A percentile compares a stretch with the other conserved stretches of the same genome.
Conservation (phyloP, 1,284 basidiomycete species). For the Psilocybe mexicana region DNA sequence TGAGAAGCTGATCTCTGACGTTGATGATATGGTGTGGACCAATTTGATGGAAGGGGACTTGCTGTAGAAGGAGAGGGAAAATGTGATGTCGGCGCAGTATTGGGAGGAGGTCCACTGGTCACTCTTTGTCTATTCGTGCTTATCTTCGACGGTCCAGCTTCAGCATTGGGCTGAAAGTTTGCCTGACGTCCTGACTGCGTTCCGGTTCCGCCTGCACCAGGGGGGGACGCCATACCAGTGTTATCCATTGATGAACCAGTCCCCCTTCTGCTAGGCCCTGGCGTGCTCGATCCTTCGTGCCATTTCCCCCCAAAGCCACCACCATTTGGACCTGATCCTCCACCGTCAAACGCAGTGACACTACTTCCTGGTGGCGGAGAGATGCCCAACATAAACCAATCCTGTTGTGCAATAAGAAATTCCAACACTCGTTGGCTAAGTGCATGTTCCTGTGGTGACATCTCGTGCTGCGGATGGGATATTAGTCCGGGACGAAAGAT, state of each 20-base stretch:
- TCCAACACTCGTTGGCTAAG: slow-evolving; percentile 90
- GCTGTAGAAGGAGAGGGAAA: neutral
- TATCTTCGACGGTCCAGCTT: slow-evolving; percentile 13
- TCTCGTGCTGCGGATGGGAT: slow-evolving; percentile 84
- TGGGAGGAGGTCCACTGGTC: slow-evolving; percentile 1
- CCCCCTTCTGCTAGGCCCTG: slow-evolving; percentile 16
- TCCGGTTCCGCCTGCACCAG: neutral
- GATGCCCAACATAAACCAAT: slow-evolving; percentile 83
- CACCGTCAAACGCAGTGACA: slow-evolving; percentile 6
- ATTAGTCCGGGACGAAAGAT: slow-evolving; percentile 94
- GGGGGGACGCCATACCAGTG: neutral
- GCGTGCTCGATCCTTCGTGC: slow-evolving; percentile 16
- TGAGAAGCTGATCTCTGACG: slow-evolving; percentile 10
- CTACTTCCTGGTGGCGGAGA: slow-evolving; percentile 50
- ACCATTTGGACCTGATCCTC: slow-evolving; percentile 1
- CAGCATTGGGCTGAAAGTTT: slow-evolving; percentile 10
- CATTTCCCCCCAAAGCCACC: slow-evolving; percentile 13
- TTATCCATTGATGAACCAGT: slow-evolving; percentile 4
- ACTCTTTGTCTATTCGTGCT: slow-evolving; percentile 7
- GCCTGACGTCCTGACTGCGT: neutral
- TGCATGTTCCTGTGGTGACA: slow-evolving; percentile 80
- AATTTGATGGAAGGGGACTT: neutral
- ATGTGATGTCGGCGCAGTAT: slow-evolving; percentile 1
- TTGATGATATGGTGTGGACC: slow-evolving; percentile 1
- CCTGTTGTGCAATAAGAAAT: slow-evolving; percentile 90